phyloP scores from a whole-genome alignment of 768 basidiomycete species.

The Rhizopogon vinicolor region DNA sequence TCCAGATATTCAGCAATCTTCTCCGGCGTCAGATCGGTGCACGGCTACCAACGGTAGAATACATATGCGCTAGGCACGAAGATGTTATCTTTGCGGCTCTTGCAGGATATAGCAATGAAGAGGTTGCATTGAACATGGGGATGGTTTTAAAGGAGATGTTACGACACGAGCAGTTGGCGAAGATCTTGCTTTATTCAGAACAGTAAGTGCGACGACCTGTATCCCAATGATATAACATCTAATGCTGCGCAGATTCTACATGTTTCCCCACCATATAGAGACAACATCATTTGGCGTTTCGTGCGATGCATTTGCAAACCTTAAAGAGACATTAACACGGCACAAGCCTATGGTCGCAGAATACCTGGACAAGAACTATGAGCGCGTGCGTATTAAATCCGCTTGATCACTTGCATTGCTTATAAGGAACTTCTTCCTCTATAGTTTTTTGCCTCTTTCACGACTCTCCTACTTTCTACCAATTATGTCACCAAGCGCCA shows the following conservation, averaged over 20 bases:
- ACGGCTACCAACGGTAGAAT: conserved; percentile 95
- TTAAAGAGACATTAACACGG: conserved; percentile 95
- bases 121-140: conserved; percentile 94
- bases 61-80: conserved; percentile 72
- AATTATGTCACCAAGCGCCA: conserved; percentile 99
- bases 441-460: conserved; percentile 95
- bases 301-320: conserved; percentile 94
- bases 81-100: conserved; percentile 80
- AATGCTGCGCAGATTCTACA: conserved; percentile 70
- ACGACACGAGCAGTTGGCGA: conserved; percentile 84
- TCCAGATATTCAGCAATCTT: conserved; percentile 87
- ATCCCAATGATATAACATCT: background rate
- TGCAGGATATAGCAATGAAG: conserved; percentile 92
- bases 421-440: background rate
- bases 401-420: background rate
- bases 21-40: conserved; percentile 88
- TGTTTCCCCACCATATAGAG: conserved; percentile 95
- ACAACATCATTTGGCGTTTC: conserved; percentile 97
- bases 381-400: conserved; percentile 56
- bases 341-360: conserved; percentile 99
- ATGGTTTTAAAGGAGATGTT: conserved; percentile 98
- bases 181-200: conserved; percentile 88
- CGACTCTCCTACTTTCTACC: conserved; percentile 83
- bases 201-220: conserved; percentile 55
- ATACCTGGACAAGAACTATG: conserved; percentile 96